Percentiles rank a stretch among this genome's conserved stretches.
phyloP scores from a whole-genome alignment of 1,139 yeast species.

The Lodderomyces metapsilosis region DNA sequence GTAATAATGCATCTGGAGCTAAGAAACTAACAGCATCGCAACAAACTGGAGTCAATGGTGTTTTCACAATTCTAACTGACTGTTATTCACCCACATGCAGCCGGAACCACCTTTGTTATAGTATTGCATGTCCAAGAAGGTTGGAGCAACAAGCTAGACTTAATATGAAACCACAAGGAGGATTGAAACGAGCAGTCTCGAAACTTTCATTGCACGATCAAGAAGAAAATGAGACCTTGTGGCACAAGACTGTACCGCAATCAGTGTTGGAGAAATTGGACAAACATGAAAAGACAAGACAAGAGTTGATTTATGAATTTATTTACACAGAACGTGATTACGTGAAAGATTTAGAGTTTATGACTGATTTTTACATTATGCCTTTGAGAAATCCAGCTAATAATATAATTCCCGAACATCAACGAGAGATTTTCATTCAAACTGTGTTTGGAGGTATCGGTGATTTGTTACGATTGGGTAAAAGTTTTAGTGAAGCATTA shows the following conservation, averaged over 20 bases:
- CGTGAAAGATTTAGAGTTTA: conserved; percentile 88
- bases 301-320: conserved; percentile 92
- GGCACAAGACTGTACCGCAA: conserved; percentile 92
- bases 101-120: conserved; percentile 81
- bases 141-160: conserved; percentile 93
- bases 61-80: conserved; percentile 86
- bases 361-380: conserved; percentile 91
- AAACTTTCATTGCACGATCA: conserved; percentile 73
- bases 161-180: conserved; percentile 86
- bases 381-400: conserved; percentile 75
- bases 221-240: conserved; percentile 82
- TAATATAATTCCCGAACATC: conserved; percentile 82
- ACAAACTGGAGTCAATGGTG: conserved; percentile 69
- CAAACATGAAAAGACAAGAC: conserved; percentile 86
- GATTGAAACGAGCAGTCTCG: conserved; percentile 79
- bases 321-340: conserved; percentile 93
- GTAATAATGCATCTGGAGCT: conserved; percentile 5
- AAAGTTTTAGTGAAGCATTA: conserved; percentile 83
- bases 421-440: conserved; percentile 85
- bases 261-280: conserved; percentile 76
- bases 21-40: conserved; percentile 16
- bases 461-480: conserved; percentile 82
- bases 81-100: conserved; percentile 98
- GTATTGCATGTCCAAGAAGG: conserved; percentile 96
- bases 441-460: conserved; percentile 89